These are phyloP conservation scores for Cladosporium austrohemisphaericum DNA, from an alignment of 2,329 filamentous ascomycete species.

Conservation along the genomic window DNA sequence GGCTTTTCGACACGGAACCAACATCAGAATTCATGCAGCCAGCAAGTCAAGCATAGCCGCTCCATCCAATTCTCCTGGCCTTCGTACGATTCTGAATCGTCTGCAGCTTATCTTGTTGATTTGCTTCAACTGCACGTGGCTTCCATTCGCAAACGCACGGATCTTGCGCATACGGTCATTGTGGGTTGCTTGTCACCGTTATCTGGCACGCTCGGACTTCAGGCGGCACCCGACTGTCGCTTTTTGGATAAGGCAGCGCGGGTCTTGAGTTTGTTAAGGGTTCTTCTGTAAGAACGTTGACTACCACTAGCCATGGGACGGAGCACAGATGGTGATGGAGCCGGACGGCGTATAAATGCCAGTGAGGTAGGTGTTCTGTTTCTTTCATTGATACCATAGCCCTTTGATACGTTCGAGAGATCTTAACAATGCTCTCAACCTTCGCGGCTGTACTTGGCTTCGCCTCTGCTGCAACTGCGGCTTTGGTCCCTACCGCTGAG, in stretches of 20 bases:
- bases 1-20: too few relatives aligned
- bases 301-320: too few relatives aligned
- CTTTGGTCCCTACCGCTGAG: conserved; percentile 2
- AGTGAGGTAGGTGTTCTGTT: not conserved
- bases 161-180: too few relatives aligned
- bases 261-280: not conserved
- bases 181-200: too few relatives aligned
- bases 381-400: not conserved
- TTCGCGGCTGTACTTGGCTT: not conserved
- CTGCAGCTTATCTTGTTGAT: too few relatives aligned
- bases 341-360: not conserved
- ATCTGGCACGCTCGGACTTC: not conserved
- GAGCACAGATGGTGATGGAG: not conserved
- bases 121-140: too few relatives aligned
- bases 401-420: not conserved
- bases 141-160: too few relatives aligned
- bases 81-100: too few relatives aligned
- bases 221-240: not conserved
- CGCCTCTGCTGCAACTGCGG: conserved; percentile 2
- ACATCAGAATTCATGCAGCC: too few relatives aligned
- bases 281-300: not conserved
- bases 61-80: too few relatives aligned
- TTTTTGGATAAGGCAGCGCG: not conserved
- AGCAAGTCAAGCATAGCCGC: too few relatives aligned
- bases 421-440: not conserved